Evolutionary conservation across 495 filamentous ascomycete genomes (phyloP).

Genomic region (Aspergillus egyptiacus): DNA sequence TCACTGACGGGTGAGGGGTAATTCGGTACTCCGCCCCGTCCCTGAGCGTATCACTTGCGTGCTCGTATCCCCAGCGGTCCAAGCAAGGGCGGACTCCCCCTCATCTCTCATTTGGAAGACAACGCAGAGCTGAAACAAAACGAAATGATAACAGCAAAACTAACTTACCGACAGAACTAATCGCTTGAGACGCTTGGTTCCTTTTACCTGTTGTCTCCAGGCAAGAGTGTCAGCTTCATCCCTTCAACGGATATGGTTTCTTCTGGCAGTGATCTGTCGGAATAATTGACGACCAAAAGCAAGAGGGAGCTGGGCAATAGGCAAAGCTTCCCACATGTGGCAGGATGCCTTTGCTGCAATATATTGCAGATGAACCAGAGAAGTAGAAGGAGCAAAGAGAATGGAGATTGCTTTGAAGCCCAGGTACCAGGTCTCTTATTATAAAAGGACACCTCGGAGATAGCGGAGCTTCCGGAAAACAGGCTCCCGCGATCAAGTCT

Average conservation of each 20-base stretch:
- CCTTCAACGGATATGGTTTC: background rate
- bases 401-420: background rate
- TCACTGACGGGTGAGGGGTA: background rate
- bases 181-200: background rate
- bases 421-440: background rate
- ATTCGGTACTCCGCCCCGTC: background rate
- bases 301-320: background rate
- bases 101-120: background rate
- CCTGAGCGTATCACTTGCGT: background rate
- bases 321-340: background rate
- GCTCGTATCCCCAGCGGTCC: background rate
- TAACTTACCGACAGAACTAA: background rate
- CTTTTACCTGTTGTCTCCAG: background rate
- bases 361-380: background rate
- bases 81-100: constrained; percentile 3
- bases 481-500: background rate
- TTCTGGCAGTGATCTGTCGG: background rate
- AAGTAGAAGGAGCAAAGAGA: background rate
- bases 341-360: background rate
- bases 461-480: background rate
- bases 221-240: background rate
- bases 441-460: background rate
- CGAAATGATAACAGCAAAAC: background rate
- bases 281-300: background rate
- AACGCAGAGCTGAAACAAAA: background rate